Evolutionary conservation across 2,329 filamentous ascomycete species (phyloP).

Genomic region (Colletotrichum liriopes): DNA sequence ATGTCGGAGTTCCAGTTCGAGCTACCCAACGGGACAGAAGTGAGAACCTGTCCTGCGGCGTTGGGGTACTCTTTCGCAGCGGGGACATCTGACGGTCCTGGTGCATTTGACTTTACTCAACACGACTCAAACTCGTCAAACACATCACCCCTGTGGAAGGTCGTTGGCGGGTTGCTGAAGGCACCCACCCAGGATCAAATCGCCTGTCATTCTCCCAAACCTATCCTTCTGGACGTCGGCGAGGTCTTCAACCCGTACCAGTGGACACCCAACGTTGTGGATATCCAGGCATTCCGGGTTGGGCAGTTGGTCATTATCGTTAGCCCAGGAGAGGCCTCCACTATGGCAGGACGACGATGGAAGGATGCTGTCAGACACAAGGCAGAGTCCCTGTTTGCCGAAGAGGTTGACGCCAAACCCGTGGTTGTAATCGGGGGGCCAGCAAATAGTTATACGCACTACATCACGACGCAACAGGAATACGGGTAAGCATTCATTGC

Average conservation of each 20-base stretch:
- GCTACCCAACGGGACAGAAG: slow-evolving; percentile 79
- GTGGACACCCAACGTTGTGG: slow-evolving; percentile 91
- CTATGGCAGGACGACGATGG: slow-evolving; percentile 93
- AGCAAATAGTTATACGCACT: slow-evolving; percentile 89
- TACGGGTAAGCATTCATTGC: slow-evolving; percentile 50
- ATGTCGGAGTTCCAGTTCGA: slow-evolving; percentile 81
- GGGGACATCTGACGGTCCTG: slow-evolving; percentile 90
- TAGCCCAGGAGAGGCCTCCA: slow-evolving; percentile 89
- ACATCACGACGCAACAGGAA: slow-evolving; percentile 82
- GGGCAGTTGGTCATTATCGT: slow-evolving; percentile 89
- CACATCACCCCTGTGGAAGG: slow-evolving; percentile 82
- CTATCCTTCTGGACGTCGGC: slow-evolving; percentile 89
- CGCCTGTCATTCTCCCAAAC: slow-evolving; percentile 85
- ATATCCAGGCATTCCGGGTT: slow-evolving; percentile 86
- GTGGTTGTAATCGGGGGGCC: slow-evolving; percentile 88
- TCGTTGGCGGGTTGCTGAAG: slow-evolving; percentile 80
- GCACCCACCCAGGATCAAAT: slow-evolving; percentile 78
- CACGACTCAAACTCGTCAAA: slow-evolving; percentile 80
- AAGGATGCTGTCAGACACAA: slow-evolving; percentile 75
- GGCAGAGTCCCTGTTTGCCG: slow-evolving; percentile 59
- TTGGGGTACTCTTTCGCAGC: slow-evolving; percentile 92
- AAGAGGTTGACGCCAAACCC: slow-evolving; percentile 64
- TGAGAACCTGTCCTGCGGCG: slow-evolving; percentile 85
- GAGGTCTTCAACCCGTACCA: slow-evolving; percentile 81
- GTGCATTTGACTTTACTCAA: slow-evolving; percentile 91